phyloP scores from a whole-genome alignment of 2,329 filamentous ascomycete genomes.

The Harringtonia lauricola region DNA sequence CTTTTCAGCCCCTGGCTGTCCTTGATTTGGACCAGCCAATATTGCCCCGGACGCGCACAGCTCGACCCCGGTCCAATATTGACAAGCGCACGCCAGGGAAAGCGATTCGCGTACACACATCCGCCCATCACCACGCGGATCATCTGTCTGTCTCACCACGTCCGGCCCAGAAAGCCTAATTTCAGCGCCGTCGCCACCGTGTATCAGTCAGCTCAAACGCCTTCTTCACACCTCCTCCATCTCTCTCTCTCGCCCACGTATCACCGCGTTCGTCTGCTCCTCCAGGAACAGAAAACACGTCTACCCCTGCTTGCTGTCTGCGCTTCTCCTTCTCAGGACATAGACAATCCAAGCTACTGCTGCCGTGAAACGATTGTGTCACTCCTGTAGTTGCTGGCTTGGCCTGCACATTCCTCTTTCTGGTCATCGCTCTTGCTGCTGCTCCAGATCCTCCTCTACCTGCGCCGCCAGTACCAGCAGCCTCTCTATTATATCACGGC shows the following conservation, averaged over 20 bases:
- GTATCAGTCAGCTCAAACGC: no score
- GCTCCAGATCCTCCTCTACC: not conserved
- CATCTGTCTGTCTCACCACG: no score
- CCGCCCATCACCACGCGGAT: no score
- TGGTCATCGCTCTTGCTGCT: not conserved
- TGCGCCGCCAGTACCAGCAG: not conserved
- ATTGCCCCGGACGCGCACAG: not conserved
- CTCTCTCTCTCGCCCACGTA: no score
- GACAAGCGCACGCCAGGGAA: not conserved
- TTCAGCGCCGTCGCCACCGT: no score
- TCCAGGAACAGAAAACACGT: not conserved
- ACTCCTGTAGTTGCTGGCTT: conserved; percentile 1
- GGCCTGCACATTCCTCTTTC: not conserved
- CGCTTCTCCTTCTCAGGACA: not conserved
- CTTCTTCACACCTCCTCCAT: no score
- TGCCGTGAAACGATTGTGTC: conserved; percentile 9
- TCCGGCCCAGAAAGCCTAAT: no score
- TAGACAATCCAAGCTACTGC: not conserved
- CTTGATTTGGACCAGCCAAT: not conserved
- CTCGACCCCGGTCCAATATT: not conserved
- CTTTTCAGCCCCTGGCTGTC: no score
- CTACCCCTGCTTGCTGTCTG: not conserved
- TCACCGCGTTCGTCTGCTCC: no score
- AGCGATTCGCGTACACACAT: not conserved
- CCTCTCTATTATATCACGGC: not conserved